These are phyloP conservation scores for Phytophthora megakarya DNA, from an alignment of 352 stramenopile genomes.

Conservation along the genomic window DNA sequence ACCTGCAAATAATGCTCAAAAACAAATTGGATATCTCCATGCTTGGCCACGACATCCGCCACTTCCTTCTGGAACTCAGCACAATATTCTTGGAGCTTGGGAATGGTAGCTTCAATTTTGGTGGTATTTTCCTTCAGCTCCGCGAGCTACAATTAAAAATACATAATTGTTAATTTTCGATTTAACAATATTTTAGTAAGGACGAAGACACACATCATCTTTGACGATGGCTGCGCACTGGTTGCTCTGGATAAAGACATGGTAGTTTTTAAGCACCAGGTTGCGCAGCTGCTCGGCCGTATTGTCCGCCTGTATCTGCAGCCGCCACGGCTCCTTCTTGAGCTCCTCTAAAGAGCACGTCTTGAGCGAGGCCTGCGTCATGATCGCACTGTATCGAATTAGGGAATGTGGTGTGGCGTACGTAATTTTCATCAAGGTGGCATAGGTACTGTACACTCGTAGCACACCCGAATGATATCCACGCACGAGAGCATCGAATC, in stretches of 20 bases:
- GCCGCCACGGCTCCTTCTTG: conserved; percentile 82
- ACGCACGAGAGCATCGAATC: no score
- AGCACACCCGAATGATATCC: no score
- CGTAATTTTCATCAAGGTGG: not conserved
- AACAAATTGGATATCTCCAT: conserved; percentile 89
- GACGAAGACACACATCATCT: conserved; percentile 51
- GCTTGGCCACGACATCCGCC: conserved; percentile 60
- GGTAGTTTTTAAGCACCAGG: conserved; percentile 90
- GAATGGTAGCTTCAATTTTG: conserved; percentile 53
- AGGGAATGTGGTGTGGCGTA: not conserved
- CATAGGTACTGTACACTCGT: no score
- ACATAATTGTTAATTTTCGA: conserved; percentile 11
- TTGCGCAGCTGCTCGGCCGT: conserved; percentile 74
- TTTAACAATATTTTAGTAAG: not conserved
- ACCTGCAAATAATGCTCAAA: conserved; percentile 90
- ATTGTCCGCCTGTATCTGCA: conserved; percentile 84
- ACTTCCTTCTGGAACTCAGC: conserved; percentile 59
- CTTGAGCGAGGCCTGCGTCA: conserved; percentile 40
- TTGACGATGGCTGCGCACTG: conserved; percentile 86
- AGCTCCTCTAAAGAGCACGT: conserved; percentile 80
- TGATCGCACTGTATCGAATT: conserved; percentile 1
- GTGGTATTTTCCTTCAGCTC: conserved; percentile 75
- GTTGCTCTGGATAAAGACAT: conserved; percentile 92
- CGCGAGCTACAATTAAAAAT: conserved; percentile 45
- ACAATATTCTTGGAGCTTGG: conserved; percentile 62